A percentile compares a stretch with the other conserved stretches of the same genome.
Evolutionary conservation across 352 stramenopile species (phyloP).

Genomic region (Phytopythium ostracodes): DNA sequence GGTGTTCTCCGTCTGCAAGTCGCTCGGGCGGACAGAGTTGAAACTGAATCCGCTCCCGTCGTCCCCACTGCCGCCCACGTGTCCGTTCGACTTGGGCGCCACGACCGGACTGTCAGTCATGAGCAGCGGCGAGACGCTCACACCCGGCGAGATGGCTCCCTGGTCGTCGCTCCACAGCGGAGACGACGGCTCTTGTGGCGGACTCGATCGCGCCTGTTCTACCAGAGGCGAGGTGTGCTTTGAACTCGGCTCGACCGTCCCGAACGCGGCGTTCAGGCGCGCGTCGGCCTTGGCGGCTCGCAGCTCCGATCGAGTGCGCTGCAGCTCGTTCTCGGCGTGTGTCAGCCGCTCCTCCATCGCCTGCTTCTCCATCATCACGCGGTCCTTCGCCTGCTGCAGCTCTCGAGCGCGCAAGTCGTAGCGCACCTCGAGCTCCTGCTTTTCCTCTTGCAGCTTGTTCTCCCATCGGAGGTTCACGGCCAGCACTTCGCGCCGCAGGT

Average conservation of each 20-base stretch:
- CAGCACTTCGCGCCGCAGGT: conserved; percentile 57
- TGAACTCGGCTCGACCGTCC: conserved; percentile 1
- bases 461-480: conserved; percentile 64
- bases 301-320: conserved; percentile 49
- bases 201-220: background rate
- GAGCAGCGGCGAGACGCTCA: conserved; percentile 43
- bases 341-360: conserved; percentile 48
- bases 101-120: conserved; percentile 32
- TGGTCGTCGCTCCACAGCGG: conserved; percentile 70
- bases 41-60: conserved; percentile 6
- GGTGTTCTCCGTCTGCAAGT: conserved; percentile 50
- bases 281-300: conserved; percentile 37
- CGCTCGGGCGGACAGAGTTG: background rate
- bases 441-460: conserved; percentile 59
- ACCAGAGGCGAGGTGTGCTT: background rate
- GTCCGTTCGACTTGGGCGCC: background rate
- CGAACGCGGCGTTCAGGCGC: conserved; percentile 47
- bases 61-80: background rate
- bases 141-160: conserved; percentile 44
- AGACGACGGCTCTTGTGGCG: conserved; percentile 24
- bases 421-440: conserved; percentile 42
- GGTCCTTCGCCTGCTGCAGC: conserved; percentile 50
- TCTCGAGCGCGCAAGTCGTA: conserved; percentile 51
- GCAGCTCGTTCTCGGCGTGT: conserved; percentile 59
- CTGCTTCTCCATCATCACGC: conserved; percentile 51